phyloP scores from a whole-genome alignment of 2,329 filamentous ascomycete species.

The Epichloe baconii region DNA sequence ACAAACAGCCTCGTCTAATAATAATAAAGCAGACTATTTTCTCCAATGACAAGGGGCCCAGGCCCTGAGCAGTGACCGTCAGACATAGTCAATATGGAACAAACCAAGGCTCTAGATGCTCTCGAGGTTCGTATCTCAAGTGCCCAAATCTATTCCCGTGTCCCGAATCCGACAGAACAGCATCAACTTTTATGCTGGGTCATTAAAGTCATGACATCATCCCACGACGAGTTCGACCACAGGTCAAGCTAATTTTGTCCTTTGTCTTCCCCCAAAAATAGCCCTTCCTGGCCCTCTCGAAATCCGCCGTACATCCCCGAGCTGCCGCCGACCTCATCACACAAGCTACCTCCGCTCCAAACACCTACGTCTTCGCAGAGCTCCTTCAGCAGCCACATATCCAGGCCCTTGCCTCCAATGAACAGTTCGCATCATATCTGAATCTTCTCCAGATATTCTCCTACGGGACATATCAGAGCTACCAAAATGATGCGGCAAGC shows the following conservation, averaged over 20 bases:
- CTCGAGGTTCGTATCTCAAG: conserved; percentile 35
- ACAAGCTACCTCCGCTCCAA: conserved; percentile 77
- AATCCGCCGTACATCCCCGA: conserved; percentile 70
- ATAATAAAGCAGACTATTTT: neutral
- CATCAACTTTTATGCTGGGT: neutral
- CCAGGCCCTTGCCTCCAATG: conserved; percentile 49
- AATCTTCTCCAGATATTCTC: conserved; percentile 78
- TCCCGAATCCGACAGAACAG: neutral
- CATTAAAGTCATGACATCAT: neutral
- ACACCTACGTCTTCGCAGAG: conserved; percentile 88
- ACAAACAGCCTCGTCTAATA: neutral
- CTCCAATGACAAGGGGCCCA: neutral
- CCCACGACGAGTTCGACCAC: neutral
- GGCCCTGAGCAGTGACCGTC: conserved; percentile 4
- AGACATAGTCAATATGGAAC: conserved; percentile 49
- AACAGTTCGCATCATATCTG: conserved; percentile 51
- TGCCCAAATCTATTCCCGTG: neutral
- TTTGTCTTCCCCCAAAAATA: conserved; percentile 28
- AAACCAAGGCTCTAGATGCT: conserved; percentile 53
- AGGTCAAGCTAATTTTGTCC: neutral
- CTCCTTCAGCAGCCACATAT: conserved; percentile 74
- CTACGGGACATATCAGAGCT: conserved; percentile 77
- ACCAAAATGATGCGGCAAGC: conserved; percentile 29
- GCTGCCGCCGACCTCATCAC: conserved; percentile 76
- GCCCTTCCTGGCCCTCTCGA: conserved; percentile 83